These are phyloP conservation scores for Melanopsichium pennsylvanicum DNA, from an alignment of 1,284 basidiomycete genomes.

Conservation along the genomic window DNA sequence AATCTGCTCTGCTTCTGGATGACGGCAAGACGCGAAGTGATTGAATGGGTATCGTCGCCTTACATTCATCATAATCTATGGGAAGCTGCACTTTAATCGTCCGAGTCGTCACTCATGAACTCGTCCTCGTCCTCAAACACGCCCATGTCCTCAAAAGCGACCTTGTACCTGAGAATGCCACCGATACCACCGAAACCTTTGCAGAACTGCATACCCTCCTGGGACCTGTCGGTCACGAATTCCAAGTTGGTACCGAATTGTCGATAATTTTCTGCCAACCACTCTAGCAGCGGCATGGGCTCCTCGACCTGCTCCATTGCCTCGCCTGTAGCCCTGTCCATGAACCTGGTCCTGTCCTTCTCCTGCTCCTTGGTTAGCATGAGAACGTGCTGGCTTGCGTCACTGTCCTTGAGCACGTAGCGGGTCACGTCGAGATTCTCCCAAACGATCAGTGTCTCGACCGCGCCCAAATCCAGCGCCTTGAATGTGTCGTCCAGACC, in stretches of 20 bases:
- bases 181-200: conserved; percentile 99
- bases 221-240: conserved; percentile 71
- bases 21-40: background rate
- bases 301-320: conserved; percentile 85
- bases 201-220: conserved; percentile 97
- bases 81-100: conserved; percentile 40
- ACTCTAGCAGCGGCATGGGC: conserved; percentile 70
- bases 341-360: conserved; percentile 85
- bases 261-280: conserved; percentile 99
- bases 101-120: conserved; percentile 62
- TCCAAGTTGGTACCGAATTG: conserved; percentile 95
- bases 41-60: conserved; percentile 10
- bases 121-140: conserved; percentile 64
- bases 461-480: conserved; percentile 92
- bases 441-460: conserved; percentile 98
- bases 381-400: conserved; percentile 53
- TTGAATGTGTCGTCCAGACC: conserved; percentile 97
- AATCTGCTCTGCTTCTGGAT: conserved; percentile 3
- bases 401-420: conserved; percentile 59
- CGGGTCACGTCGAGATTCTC: conserved; percentile 73
- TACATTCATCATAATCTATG: background rate
- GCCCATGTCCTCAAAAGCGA: conserved; percentile 64
- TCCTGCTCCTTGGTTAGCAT: conserved; percentile 64
- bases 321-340: conserved; percentile 89
- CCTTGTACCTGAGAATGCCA: conserved; percentile 77